These are phyloP conservation scores for Jackrogersella minutella DNA, from an alignment of 495 filamentous ascomycete genomes.

Conservation along the genomic window DNA sequence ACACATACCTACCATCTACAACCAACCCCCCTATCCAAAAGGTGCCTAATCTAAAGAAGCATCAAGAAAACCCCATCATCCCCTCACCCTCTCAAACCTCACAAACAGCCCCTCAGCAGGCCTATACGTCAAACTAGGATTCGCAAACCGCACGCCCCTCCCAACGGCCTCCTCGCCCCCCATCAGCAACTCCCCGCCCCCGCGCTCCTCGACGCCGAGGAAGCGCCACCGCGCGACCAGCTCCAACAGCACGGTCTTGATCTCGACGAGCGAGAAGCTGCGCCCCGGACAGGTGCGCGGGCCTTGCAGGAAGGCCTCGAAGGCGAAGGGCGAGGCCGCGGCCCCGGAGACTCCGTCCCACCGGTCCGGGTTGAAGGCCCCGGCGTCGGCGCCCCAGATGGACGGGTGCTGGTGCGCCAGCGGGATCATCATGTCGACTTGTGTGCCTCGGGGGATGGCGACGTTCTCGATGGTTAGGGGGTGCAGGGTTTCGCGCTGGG, in stretches of 20 bases:
- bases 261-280: slow-evolving; percentile 34
- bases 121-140: slow-evolving; percentile 42
- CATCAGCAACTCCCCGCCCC: slow-evolving; percentile 19
- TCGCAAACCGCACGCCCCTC: slow-evolving; percentile 33
- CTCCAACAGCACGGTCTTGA: slow-evolving; percentile 43
- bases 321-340: slow-evolving; percentile 36
- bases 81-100: slow-evolving; percentile 21
- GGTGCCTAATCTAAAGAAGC: background rate
- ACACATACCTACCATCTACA: too few species aligned
- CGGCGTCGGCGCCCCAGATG: slow-evolving; percentile 47
- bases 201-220: slow-evolving; percentile 26
- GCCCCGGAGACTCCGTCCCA: slow-evolving; percentile 41
- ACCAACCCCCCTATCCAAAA: background rate
- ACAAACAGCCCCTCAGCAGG: slow-evolving; percentile 35
- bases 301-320: slow-evolving; percentile 45
- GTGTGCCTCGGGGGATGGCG: slow-evolving; percentile 44
- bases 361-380: slow-evolving; percentile 45
- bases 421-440: slow-evolving; percentile 41
- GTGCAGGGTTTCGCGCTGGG: slow-evolving; percentile 35
- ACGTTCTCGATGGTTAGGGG: slow-evolving; percentile 43
- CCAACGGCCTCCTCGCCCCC: slow-evolving; percentile 29
- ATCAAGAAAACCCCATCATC: background rate
- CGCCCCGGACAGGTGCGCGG: slow-evolving; percentile 45
- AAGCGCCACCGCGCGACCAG: slow-evolving; percentile 38
- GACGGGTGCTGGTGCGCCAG: slow-evolving; percentile 38